Evolutionary conservation across 805 yeast species (phyloP).

Genomic region (Brettanomyces anomalus): DNA sequence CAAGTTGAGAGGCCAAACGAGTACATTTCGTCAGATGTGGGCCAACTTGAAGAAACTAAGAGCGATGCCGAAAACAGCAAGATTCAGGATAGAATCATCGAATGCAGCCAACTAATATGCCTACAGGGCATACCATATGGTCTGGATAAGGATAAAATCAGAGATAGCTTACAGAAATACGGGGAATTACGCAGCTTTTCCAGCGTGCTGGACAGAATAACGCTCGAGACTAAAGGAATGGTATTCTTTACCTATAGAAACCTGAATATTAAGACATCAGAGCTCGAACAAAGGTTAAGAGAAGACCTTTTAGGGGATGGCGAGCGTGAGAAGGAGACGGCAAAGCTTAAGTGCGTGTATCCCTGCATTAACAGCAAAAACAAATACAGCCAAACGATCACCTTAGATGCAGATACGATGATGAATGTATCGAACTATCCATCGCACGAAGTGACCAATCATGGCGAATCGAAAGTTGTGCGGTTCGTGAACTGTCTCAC

Average conservation of each 20-base stretch:
- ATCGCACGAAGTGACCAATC: constrained; percentile 11
- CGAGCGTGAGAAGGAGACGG: neutral
- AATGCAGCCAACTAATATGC: constrained; percentile 7
- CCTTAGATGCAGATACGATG: constrained; percentile 14
- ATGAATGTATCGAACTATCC: constrained; percentile 7
- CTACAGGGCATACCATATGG: constrained; percentile 36
- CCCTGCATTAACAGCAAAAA: constrained; percentile 29
- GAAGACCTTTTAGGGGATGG: constrained; percentile 10
- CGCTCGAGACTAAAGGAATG: constrained; percentile 46
- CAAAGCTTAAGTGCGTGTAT: constrained; percentile 23
- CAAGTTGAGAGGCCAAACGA: constrained; percentile 36
- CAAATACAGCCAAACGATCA: constrained; percentile 14
- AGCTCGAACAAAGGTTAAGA: constrained; percentile 4
- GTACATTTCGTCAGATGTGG: constrained; percentile 23
- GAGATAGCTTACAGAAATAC: constrained; percentile 31
- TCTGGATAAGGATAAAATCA: constrained; percentile 33
- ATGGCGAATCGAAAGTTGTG: constrained; percentile 36
- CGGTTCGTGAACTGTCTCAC: constrained; percentile 60
- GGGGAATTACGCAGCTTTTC: constrained; percentile 33
- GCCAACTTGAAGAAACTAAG: constrained; percentile 38
- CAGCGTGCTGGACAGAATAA: constrained; percentile 36
- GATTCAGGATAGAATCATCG: neutral
- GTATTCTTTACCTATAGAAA: constrained; percentile 42
- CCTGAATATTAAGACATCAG: constrained; percentile 5
- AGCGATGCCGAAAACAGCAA: constrained; percentile 14